These are phyloP conservation scores for Pelargonium myrrhifolium DNA, from an alignment of 441 rosid species.

Conservation along the genomic window DNA sequence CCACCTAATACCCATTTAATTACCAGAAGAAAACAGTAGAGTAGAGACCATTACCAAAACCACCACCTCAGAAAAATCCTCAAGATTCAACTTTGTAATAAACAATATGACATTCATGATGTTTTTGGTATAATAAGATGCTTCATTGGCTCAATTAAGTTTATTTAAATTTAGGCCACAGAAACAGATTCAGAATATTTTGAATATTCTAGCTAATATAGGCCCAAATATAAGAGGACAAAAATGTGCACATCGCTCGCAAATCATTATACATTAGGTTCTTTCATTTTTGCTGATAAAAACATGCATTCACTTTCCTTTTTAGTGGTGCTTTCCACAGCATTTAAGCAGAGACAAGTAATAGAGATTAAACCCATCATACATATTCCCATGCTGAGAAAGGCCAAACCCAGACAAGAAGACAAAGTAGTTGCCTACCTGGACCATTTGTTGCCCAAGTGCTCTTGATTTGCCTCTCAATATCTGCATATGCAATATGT, in stretches of 20 bases:
- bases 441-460: conserved; percentile 26
- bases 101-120: conserved; percentile 20
- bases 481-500: conserved; percentile 13
- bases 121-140: conserved; percentile 19
- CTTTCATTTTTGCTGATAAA: conserved; percentile 18
- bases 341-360: conserved; percentile 20
- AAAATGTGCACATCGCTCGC: conserved; percentile 19
- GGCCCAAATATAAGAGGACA: conserved; percentile 34
- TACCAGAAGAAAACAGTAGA: conserved; percentile 41
- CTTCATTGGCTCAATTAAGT: conserved; percentile 12
- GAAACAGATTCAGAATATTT: background rate
- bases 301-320: conserved; percentile 23
- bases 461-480: conserved; percentile 5
- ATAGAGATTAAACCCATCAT: conserved; percentile 16
- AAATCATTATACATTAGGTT: background rate
- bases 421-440: conserved; percentile 21
- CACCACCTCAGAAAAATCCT: conserved; percentile 17
- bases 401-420: conserved; percentile 20
- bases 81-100: conserved; percentile 5
- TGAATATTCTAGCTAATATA: conserved; percentile 21
- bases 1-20: conserved; percentile 39
- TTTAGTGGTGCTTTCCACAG: conserved; percentile 16
- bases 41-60: conserved; percentile 16
- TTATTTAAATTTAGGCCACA: conserved; percentile 10
- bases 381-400: background rate